These are phyloP conservation scores for Alternaria sp. DNA, from an alignment of 2,329 filamentous ascomycete genomes.

Conservation along the genomic window DNA sequence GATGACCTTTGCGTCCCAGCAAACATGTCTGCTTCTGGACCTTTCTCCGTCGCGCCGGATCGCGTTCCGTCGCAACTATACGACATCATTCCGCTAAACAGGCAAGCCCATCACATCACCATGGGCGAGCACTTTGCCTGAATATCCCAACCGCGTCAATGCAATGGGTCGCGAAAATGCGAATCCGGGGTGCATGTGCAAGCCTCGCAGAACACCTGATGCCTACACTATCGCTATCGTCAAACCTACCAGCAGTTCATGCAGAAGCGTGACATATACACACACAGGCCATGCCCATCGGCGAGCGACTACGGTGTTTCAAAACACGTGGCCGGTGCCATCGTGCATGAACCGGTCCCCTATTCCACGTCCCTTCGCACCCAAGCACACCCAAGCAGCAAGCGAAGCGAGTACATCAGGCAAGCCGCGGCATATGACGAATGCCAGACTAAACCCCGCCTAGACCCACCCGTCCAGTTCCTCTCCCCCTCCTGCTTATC, in stretches of 20 bases:
- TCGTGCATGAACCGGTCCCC: slow-evolving; percentile 11
- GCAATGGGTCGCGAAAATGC: not conserved
- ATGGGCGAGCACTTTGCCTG: slow-evolving; percentile 4
- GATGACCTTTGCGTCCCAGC: slow-evolving; percentile 7
- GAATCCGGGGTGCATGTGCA: not conserved
- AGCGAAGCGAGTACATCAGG: slow-evolving; percentile 1
- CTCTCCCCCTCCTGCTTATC: not conserved
- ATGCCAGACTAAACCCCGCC: slow-evolving; percentile 4
- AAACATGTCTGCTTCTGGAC: slow-evolving; percentile 5
- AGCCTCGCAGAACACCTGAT: not conserved
- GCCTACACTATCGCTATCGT: not conserved
- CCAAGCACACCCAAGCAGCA: slow-evolving; percentile 1
- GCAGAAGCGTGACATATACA: slow-evolving; percentile 4
- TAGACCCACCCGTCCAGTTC: not conserved
- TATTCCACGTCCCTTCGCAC: not conserved
- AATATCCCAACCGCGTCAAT: not conserved
- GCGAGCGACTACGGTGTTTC: slow-evolving; percentile 7
- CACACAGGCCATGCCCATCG: not conserved
- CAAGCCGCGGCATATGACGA: slow-evolving; percentile 6
- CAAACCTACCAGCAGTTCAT: slow-evolving; percentile 7
- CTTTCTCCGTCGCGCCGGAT: slow-evolving; percentile 1
- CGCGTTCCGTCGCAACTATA: not conserved
- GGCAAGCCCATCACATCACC: not conserved
- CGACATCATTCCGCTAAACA: not conserved
- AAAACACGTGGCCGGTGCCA: slow-evolving; percentile 16